A percentile compares a stretch with the other conserved stretches of the same genome.
phyloP scores from a whole-genome alignment of 192 early-diverging fungal genomes.

The Entomortierella beljakovae region DNA sequence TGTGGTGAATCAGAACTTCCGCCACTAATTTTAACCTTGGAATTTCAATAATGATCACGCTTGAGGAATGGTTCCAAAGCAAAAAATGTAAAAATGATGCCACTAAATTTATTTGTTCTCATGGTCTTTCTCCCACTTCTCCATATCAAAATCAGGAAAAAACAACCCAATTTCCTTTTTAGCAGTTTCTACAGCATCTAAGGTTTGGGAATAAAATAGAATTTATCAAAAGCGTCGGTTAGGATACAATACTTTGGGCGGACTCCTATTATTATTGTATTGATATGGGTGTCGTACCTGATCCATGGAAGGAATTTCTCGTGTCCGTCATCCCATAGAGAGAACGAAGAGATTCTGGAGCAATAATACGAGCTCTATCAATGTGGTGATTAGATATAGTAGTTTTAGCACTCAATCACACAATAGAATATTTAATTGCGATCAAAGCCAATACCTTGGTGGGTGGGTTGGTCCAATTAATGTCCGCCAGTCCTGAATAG shows the following conservation, averaged over 20 bases:
- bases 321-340: conserved; percentile 80
- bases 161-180: conserved; percentile 68
- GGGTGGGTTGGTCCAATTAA: conserved; percentile 77
- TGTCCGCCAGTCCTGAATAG: conserved; percentile 70
- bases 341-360: conserved; percentile 66
- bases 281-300: conserved; percentile 50
- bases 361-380: conserved; percentile 65
- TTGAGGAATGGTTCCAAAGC: too few species aligned
- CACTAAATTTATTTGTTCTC: too few species aligned
- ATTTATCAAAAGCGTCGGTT: background rate
- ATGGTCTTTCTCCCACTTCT: conserved; percentile 37
- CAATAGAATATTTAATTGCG: too few species aligned
- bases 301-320: conserved; percentile 81
- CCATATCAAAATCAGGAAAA: conserved; percentile 64
- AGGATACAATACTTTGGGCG: background rate
- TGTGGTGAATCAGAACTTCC: too few species aligned
- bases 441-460: conserved; percentile 64
- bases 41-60: too few species aligned
- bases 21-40: too few species aligned
- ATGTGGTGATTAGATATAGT: background rate
- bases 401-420: background rate
- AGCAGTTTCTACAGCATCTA: conserved; percentile 71
- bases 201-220: background rate
- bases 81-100: too few species aligned
- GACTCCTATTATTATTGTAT: background rate